Conservation (phyloP, 1,284 basidiomycete genomes). For the Rhodotorula sp. region DNA sequence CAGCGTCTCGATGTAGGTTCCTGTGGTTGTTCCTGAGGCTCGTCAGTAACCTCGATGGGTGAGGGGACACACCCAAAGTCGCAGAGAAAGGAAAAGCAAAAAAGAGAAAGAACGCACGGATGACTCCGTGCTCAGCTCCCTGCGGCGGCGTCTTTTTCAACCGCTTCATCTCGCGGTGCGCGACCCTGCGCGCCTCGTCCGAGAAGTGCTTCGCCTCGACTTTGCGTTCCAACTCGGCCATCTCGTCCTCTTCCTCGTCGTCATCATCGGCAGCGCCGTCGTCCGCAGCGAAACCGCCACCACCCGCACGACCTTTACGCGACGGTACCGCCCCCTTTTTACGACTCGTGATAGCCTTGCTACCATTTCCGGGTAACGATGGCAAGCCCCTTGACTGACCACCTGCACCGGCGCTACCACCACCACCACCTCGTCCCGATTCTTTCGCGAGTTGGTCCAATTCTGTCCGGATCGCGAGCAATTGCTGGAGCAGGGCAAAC, state of each 20-base stretch:
- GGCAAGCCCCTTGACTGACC: no score
- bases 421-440: background rate
- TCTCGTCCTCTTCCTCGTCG: slow-evolving; percentile 42
- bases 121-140: slow-evolving; percentile 44
- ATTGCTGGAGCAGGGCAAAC: slow-evolving; percentile 35
- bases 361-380: background rate
- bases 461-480: slow-evolving; percentile 41
- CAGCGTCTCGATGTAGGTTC: slow-evolving; percentile 44
- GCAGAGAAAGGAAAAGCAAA: background rate
- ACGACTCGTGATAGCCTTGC: background rate
- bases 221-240: slow-evolving; percentile 38
- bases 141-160: slow-evolving; percentile 43
- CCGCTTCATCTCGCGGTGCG: slow-evolving; percentile 43
- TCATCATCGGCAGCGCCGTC: slow-evolving; percentile 11
- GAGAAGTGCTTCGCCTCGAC: slow-evolving; percentile 40
- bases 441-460: slow-evolving; percentile 37
- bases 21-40: background rate
- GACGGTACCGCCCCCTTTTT: background rate
- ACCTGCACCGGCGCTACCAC: no score
- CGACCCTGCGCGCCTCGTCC: slow-evolving; percentile 42
- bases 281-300: background rate
- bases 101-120: slow-evolving; percentile 17
- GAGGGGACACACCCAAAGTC: no score
- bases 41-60: background rate
- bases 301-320: background rate